Evolutionary conservation across 164 flowering plant species (phyloP), one percentile per base, ranked within the genome.

Genomic region (Magnolia kwangsiensis): DNA sequence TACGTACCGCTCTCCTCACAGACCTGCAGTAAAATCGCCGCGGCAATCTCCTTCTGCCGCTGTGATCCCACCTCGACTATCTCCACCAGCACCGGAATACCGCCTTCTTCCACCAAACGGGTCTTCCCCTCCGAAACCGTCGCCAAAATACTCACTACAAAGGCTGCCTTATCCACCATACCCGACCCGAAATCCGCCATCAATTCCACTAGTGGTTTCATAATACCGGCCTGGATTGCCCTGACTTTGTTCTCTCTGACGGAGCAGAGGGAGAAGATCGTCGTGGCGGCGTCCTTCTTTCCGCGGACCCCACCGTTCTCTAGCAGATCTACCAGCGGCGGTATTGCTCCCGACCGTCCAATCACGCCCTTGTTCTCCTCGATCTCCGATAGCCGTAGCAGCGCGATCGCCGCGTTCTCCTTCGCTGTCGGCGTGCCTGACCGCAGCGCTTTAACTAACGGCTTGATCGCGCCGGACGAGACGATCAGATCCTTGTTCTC

Each of bases 401-500:
- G 87, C 68, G 98, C 95, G 69, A 96, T 92, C 3, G 98, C 98
- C 0, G 98, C 84, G 90, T 92, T 95, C 84, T 95, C 97, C 72
- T 82, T 86, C 8, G 96, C 86, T 27, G 91, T 89, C 10, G 93
- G 10, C 1, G 92, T 89, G 11, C 98, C 98, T 14, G 80, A 58
- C 59, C 73, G 85, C 20, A 95, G 81, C 8, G 95, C 92, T 73
- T 82, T 77, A 2, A 90, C 90, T 0, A 95, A 78, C 18, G 97
- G 93, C 69, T 84, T 90, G 50, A 90, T 87, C 10, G 96, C 98
- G 5, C 98, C 98, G 10, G 89, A 79, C 0, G 82, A 72, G 10
- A 86, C 89, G 29, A 92, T 90, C 31, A 76, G 66, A 24, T 86
- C 89, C 75, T 93, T 93, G 82, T 88, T 91, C 80, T 91, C 93